A percentile compares a stretch with the other conserved stretches of the same genome.
phyloP scores from a whole-genome alignment of 345 rosid genomes.

The Turritis glabra region DNA sequence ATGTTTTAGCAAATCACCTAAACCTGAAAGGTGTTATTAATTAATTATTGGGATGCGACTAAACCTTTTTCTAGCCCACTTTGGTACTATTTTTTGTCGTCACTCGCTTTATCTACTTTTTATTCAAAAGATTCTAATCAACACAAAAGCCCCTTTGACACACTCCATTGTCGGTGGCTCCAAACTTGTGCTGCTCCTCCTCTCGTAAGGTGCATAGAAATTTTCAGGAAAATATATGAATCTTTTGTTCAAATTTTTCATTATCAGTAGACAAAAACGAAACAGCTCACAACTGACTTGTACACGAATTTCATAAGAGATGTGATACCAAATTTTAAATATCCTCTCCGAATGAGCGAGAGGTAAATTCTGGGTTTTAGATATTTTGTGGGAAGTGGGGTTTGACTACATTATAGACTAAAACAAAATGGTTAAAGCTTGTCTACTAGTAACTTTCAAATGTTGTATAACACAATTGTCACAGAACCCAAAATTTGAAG shows the following conservation, averaged over 20 bases:
- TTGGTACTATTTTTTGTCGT: constrained; percentile 29
- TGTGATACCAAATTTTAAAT: background rate
- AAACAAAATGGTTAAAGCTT: background rate
- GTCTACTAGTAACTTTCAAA: background rate
- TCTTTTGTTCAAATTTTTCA: too few relatives aligned
- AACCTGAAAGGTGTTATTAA: background rate
- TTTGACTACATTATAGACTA: background rate
- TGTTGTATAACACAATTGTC: background rate
- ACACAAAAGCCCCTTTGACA: constrained; percentile 5
- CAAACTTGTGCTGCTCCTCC: background rate
- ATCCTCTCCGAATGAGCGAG: background rate
- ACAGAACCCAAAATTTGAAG: background rate
- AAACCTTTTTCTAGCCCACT: constrained; percentile 1
- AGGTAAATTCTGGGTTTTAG: background rate
- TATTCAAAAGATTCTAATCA: constrained; percentile 21
- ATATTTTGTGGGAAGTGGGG: background rate
- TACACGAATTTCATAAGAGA: too few relatives aligned
- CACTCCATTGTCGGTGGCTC: constrained; percentile 27
- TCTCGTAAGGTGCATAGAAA: background rate
- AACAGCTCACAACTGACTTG: too few relatives aligned
- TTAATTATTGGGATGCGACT: constrained; percentile 12
- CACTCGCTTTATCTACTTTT: constrained; percentile 25
- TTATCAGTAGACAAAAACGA: too few relatives aligned
- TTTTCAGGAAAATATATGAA: background rate
- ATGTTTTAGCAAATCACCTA: background rate